Conservation (phyloP, 1,284 basidiomycete species). For the Coniferiporia weirii region DNA sequence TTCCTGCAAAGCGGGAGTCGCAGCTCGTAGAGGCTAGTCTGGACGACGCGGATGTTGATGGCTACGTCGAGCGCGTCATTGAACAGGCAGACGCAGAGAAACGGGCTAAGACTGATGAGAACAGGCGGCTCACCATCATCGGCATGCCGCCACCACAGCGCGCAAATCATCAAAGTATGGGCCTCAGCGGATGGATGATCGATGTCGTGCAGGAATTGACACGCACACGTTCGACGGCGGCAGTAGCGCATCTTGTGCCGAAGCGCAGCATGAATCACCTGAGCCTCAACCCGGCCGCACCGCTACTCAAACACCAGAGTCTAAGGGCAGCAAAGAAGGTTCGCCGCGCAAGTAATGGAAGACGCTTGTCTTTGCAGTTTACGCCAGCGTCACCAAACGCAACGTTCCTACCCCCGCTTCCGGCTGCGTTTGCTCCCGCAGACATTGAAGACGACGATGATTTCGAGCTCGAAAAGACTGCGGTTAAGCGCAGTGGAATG, state of each 20-base stretch:
- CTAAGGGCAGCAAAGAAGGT: constrained; percentile 13
- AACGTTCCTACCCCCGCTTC: not conserved
- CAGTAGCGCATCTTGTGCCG: not conserved
- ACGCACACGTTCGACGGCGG: constrained; percentile 18
- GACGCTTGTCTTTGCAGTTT: constrained; percentile 54
- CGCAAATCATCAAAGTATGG: constrained; percentile 35
- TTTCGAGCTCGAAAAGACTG: constrained; percentile 41
- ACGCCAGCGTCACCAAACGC: constrained; percentile 42
- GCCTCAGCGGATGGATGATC: constrained; percentile 70
- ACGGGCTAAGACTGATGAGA: constrained; percentile 27
- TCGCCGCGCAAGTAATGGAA: constrained; percentile 25
- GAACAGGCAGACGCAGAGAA: constrained; percentile 35
- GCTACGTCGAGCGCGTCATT: constrained; percentile 36
- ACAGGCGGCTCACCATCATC: constrained; percentile 9
- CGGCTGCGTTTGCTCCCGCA: not conserved
- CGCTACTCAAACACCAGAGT: constrained; percentile 23
- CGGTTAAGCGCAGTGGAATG: constrained; percentile 34
- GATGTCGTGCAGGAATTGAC: constrained; percentile 70
- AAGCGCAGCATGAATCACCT: not conserved
- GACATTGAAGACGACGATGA: constrained; percentile 30
- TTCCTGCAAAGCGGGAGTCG: constrained; percentile 32
- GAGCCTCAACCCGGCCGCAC: not conserved
- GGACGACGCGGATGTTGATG: constrained; percentile 31
- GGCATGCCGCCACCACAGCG: constrained; percentile 24
- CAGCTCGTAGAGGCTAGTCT: constrained; percentile 30